Evolutionary conservation across 2,329 filamentous ascomycete species (phyloP).

Genomic region (Aaosphaeria arxii): DNA sequence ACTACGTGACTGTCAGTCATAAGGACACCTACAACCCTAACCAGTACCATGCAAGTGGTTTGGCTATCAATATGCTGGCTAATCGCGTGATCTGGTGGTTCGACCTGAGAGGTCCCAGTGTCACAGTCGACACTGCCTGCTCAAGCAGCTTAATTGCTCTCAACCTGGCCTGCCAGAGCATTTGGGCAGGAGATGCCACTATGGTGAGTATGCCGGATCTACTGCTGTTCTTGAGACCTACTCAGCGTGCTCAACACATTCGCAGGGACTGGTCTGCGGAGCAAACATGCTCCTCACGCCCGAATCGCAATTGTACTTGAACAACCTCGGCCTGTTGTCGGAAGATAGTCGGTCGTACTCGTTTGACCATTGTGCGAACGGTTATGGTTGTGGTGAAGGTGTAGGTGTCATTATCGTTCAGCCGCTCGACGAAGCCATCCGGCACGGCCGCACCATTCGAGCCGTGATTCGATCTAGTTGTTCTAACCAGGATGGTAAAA

Average conservation of each 20-base stretch:
- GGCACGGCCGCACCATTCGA: conserved; percentile 14
- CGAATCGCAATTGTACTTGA: not conserved
- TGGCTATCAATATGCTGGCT: conserved; percentile 15
- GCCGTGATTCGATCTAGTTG: conserved; percentile 16
- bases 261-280: not conserved
- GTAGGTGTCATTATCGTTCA: conserved; percentile 52
- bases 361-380: conserved; percentile 39
- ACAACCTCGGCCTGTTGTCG: conserved; percentile 1
- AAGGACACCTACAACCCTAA: not conserved
- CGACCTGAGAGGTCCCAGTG: conserved; percentile 28
- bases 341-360: conserved; percentile 15
- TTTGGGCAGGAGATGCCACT: not conserved
- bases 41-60: conserved; percentile 14
- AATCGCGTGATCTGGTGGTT: conserved; percentile 21
- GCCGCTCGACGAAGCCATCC: conserved; percentile 44
- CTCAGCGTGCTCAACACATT: too few relatives aligned
- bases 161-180: conserved; percentile 8
- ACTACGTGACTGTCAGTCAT: not conserved
- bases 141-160: conserved; percentile 24
- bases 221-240: not conserved
- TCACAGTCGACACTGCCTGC: conserved; percentile 36
- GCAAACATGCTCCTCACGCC: not conserved
- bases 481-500: conserved; percentile 6
- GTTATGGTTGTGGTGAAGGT: conserved; percentile 51
- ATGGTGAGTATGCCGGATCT: not conserved